Evolutionary conservation across 1,139 yeast genomes (phyloP).

Genomic region (Kodamaea fungicola): DNA sequence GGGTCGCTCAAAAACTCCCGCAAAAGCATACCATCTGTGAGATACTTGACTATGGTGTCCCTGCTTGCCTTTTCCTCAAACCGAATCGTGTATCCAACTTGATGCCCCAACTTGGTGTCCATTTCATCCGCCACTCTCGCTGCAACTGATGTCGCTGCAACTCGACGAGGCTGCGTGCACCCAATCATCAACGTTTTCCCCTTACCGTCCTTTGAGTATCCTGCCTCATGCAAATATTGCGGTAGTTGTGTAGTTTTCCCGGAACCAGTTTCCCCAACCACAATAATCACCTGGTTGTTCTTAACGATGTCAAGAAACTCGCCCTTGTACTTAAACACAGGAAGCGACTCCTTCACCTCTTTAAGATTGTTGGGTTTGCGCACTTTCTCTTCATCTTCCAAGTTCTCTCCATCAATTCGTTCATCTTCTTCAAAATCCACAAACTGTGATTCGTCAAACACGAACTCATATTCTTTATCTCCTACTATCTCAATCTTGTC

Average conservation of each 20-base stretch:
- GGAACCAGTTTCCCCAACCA: conserved; percentile 97
- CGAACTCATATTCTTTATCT: conserved; percentile 66
- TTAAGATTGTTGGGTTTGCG: conserved; percentile 4
- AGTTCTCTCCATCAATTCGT: conserved; percentile 23
- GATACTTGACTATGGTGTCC: conserved; percentile 70
- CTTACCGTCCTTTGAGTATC: conserved; percentile 50
- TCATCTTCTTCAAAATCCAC: conserved; percentile 59
- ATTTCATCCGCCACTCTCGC: conserved; percentile 87
- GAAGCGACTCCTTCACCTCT: conserved; percentile 60
- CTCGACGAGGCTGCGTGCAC: conserved; percentile 94
- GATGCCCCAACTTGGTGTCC: conserved; percentile 64
- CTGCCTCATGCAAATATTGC: conserved; percentile 81
- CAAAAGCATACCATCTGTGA: conserved; percentile 93
- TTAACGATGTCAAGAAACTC: conserved; percentile 61
- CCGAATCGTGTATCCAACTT: conserved; percentile 85
- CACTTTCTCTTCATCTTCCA: conserved; percentile 17
- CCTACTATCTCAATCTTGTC: conserved; percentile 48
- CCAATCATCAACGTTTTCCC: conserved; percentile 52
- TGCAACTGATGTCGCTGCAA: conserved; percentile 94
- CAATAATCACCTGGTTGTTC: conserved; percentile 71
- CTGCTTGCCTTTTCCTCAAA: conserved; percentile 74
- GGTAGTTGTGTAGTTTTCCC: conserved; percentile 97
- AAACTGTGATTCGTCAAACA: conserved; percentile 75
- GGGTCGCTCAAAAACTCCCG: conserved; percentile 84
- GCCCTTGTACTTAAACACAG: conserved; percentile 66